phyloP scores from a whole-genome alignment of 2,329 filamentous ascomycete species.

The Aspergillus sergii region DNA sequence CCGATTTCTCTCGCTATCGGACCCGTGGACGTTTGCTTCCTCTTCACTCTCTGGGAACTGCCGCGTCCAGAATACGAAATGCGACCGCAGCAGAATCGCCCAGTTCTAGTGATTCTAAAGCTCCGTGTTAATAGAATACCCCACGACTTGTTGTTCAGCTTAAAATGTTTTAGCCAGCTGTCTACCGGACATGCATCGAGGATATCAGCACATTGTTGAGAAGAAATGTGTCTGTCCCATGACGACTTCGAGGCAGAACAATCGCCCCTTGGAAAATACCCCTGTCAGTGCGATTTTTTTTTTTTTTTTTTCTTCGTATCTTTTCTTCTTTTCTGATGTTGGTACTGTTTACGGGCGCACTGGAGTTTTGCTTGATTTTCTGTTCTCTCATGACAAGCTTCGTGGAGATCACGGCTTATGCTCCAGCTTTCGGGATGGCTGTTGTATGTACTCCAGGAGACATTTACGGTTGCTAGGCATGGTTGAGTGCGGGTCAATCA shows the following conservation, averaged over 20 bases:
- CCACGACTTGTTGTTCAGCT: slow-evolving; percentile 2
- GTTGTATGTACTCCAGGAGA: background rate
- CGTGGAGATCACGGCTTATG: background rate
- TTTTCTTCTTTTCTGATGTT: slow-evolving; percentile 6
- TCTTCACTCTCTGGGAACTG: slow-evolving; percentile 5
- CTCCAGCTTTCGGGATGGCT: background rate
- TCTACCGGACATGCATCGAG: background rate
- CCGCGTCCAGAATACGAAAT: slow-evolving; percentile 1
- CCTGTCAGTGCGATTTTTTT: background rate
- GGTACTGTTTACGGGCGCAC: background rate
- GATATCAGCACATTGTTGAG: slow-evolving; percentile 12
- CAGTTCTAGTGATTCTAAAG: background rate
- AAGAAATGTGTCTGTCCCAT: slow-evolving; percentile 4
- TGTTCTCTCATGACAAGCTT: background rate
- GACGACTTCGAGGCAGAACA: slow-evolving; percentile 2
- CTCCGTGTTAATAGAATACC: slow-evolving; percentile 2
- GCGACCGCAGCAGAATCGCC: background rate
- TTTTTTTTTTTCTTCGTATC: background rate
- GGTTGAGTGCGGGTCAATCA: background rate
- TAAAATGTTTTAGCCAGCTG: background rate
- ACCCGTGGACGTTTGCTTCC: background rate
- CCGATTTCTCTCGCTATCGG: background rate
- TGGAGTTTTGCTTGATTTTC: background rate
- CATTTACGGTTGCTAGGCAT: background rate
- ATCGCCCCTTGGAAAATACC: slow-evolving; percentile 14